phyloP scores from a whole-genome alignment of 192 early-diverging fungal species.

The Thamnidium elegans region DNA sequence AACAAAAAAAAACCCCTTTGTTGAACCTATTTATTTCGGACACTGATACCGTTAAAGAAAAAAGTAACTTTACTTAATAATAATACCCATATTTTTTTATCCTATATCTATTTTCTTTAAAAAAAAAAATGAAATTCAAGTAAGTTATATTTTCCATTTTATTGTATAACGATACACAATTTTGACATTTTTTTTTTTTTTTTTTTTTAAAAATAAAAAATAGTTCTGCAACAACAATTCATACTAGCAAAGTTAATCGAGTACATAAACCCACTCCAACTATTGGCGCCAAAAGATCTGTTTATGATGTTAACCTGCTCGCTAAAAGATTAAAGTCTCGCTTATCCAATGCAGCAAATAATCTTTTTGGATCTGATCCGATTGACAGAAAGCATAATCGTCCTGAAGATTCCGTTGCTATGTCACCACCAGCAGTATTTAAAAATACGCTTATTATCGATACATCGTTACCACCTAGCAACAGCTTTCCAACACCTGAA shows the following conservation, averaged over 20 bases:
- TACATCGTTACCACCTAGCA: too few species aligned
- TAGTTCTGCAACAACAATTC: background rate
- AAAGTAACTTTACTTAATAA: background rate
- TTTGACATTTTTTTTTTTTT: conserved; percentile 14
- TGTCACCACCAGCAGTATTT: background rate
- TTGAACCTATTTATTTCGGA: background rate
- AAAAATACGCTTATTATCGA: too few species aligned
- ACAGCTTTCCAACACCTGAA: too few species aligned
- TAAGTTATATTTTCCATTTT: background rate
- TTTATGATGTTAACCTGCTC: background rate
- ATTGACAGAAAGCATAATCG: too few species aligned
- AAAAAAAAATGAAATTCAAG: background rate
- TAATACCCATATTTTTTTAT: conserved; percentile 13
- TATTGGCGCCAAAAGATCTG: background rate
- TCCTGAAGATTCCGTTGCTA: too few species aligned
- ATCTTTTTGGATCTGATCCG: background rate
- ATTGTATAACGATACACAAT: conserved; percentile 27
- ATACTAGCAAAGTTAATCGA: background rate
- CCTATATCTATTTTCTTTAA: background rate
- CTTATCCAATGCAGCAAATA: background rate
- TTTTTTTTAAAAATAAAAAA: background rate
- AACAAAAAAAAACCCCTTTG: too few species aligned
- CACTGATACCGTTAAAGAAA: background rate
- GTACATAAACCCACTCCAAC: background rate
- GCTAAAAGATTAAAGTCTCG: conserved; percentile 8